These are phyloP conservation scores for Saussurea involucrata DNA, from an alignment of 129 eudicot species.

Conservation along the genomic window DNA sequence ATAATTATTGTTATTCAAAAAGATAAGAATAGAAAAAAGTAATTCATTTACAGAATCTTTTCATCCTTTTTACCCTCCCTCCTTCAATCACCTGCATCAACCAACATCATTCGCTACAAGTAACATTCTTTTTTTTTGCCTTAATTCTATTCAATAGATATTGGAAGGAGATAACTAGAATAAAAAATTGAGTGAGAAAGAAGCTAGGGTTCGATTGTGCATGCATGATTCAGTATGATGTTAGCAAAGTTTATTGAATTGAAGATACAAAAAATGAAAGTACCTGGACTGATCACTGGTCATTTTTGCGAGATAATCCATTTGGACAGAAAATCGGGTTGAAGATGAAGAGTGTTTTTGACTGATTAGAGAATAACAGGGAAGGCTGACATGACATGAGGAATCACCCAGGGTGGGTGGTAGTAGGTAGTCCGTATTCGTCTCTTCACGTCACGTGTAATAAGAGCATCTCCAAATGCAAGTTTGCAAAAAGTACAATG, in stretches of 20 bases:
- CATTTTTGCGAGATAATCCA: slow-evolving; percentile 3
- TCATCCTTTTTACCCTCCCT: background rate
- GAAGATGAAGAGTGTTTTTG: slow-evolving; percentile 2
- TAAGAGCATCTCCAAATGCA: too few species aligned
- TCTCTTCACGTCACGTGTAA: background rate
- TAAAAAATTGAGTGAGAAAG: background rate
- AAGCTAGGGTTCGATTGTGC: slow-evolving; percentile 1
- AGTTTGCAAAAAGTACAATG: too few species aligned
- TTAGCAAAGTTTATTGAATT: background rate
- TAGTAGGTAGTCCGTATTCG: background rate
- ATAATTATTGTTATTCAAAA: background rate
- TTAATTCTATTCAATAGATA: background rate
- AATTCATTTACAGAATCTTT: background rate
- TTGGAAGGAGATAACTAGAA: background rate
- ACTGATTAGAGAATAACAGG: background rate
- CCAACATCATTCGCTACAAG: background rate
- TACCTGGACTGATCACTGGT: slow-evolving; percentile 20
- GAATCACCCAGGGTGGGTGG: background rate
- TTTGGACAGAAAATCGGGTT: background rate
- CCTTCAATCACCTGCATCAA: background rate
- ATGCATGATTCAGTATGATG: background rate
- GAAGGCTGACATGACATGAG: background rate
- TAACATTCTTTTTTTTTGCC: background rate
- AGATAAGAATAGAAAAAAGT: background rate
- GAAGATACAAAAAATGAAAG: background rate